Evolutionary conservation across 306 rosid species (phyloP), one percentile per base, ranked within the genome.

Genomic region (Comarum palustre): DNA sequence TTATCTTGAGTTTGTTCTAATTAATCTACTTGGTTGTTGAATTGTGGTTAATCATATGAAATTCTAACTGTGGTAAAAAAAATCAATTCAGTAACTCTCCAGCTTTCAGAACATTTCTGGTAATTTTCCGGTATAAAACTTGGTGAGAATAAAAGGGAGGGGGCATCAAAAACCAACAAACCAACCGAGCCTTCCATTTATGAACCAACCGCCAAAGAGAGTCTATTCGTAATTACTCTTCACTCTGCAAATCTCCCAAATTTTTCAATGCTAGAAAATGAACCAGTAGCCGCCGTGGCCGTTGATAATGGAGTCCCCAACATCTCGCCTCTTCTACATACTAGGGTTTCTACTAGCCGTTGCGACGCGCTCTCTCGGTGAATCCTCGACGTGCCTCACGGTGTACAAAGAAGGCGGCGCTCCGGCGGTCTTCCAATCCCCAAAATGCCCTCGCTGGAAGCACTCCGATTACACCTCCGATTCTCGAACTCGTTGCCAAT

Each of bases 361-460:
- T 22, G 64, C 71, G 20, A 73, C 73, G 39, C 73, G 52, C 65
- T 76, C 72, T 74, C 22, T 0, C 52, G 87, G 79, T 0, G 97
- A 93, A 68, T 86, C 98, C n/a, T 89, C 97, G 29, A 89, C 91
- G 1, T 93, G 98, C 76, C 75, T 93, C 86, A 83, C 88, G 55
- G 89, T 91, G 16, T 91, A 91, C 87, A 84, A 80, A 55, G 74
- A 83, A 55, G 98, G 98, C 31, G 94, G 98, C 39, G 96, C 98
- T 84, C 92, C 94, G 74, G 96, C 97, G 43, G 98, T 93, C 29
- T 87, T 93, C 59, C 82, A 82, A 74, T 93, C 98, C 77, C 94
- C 94, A 11, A 93, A 93, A 89, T 93, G 98, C 71, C 92, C 94
- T 39, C 94, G 82, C 72, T 93, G 98, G 98, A 86, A 85, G 80